Evolutionary conservation across 164 flowering plant genomes (phyloP), one percentile per base, ranked within the genome.

Genomic region (Stephania yunnanensis): DNA sequence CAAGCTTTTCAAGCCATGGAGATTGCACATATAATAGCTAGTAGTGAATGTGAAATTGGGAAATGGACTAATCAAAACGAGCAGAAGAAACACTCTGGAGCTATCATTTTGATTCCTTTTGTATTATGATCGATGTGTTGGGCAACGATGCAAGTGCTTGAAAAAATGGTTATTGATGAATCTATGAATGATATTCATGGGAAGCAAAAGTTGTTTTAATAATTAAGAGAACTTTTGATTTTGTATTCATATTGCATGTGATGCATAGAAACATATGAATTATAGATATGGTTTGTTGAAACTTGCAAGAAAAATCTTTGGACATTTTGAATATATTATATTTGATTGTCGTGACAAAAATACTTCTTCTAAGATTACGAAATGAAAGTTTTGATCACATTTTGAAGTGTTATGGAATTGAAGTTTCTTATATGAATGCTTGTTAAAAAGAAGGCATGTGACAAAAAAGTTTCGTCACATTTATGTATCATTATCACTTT

Each of bases 171-270:
- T 5, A 48, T 1, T 1, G 55, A 50, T 5, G 15, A 13, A 22
- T 42, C 58, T 17, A 71, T 3, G 25, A 2, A 46, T 20, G 10
- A 30, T 10, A 2, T 11, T 22, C 4, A 36, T 6, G 45, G 36
- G 73, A 71, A 48, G 73, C 45, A 20, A 22, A 46, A 48, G 6
- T 19, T 13, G 36, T 30, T 25, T 46, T 9, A 9, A 53, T 48
- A 3, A 13, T 36, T 25, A 48, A 52, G 6, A 15, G 1, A 8
- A 10, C 48, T 4, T 73, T 73, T 44, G 50, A 42, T 6, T n/a
- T 42, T n/a, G 13, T 73, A 7, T 61, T 48, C 30, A 29, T 52
- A 10, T 71, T 71, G 61, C 63, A 71, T 71, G 20, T 71, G 36
- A 1, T 52, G 7, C 4, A 15, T 25, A 17, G 10, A 73, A 31